Base-by-base conservation (phyloP, 495 filamentous ascomycete genomes). In the Parathielavia appendiculata region DNA sequence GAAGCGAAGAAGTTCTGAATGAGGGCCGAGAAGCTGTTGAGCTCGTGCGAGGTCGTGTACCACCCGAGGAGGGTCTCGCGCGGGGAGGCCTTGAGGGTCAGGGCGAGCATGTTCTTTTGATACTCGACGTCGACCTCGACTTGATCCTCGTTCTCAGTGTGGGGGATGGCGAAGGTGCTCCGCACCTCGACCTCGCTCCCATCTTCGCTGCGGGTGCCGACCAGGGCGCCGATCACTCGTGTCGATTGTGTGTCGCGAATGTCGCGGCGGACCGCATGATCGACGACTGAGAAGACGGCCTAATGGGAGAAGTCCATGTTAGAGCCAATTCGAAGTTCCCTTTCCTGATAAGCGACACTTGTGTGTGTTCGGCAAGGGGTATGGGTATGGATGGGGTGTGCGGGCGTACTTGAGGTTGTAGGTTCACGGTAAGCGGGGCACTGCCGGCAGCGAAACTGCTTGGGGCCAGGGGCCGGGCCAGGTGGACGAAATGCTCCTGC, bases 61-160 rank as follows among this genome's bases (percentile, higher is more conserved):
- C 93, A 98, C 65, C 93, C 93, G 34, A 98, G 86, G 19, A 98
- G 82, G 26, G 92, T 85, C 75, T 98, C 93, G 71, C 89, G 87
- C 13, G 95, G 93, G 74, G 91, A 90, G 17, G 91, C 92, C 79
- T 91, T 91, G 63, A 96, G 83, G 71, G 96, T 92, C 61, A 98
- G 79, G 17, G 85, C 85, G 17, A 97, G 83, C 93, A 98, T 97
- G 71, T 92, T 89, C 82, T 97, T 97, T 75, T 98, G 93, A 71
- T 97, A 98, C 74, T 97, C 93, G 83, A 98, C 96, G 73, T 98
- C 93, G 59, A 98, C 95, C 71, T 98, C 93, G 65, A 98, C 93
- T 74, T 98, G 93, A 75, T 98, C 93, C 70, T 91, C 86, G 67
- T 90, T 95, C 79, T 98, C 93, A 57, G 91, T 97, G 79, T 98